A percentile compares a stretch with the other conserved stretches of the same genome.
phyloP scores from a whole-genome alignment of 805 yeast genomes.

The Wickerhamiella bombiphila region DNA sequence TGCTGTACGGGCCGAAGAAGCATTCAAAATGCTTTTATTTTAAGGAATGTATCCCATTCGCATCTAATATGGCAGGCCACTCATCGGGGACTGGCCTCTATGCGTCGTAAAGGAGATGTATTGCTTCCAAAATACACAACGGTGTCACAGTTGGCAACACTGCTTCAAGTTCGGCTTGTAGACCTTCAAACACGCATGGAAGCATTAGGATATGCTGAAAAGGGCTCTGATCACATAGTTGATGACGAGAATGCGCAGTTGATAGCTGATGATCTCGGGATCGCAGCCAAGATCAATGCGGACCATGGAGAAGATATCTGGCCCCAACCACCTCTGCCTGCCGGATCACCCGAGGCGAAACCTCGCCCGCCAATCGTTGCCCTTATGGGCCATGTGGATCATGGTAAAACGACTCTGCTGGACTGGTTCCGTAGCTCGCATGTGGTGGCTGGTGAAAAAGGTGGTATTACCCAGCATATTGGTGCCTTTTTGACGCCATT shows the following conservation, averaged over 20 bases:
- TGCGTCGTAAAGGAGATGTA: constrained; percentile 2
- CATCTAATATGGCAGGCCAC: no score
- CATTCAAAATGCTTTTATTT: no score
- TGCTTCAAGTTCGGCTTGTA: constrained; percentile 50
- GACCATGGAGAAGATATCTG: constrained; percentile 46
- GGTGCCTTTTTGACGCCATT: constrained; percentile 96
- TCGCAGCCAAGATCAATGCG: constrained; percentile 40
- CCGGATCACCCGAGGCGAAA: constrained; percentile 32
- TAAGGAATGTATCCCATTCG: no score
- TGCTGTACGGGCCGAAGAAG: no score
- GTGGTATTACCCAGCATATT: constrained; percentile 95
- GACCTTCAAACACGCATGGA: constrained; percentile 43
- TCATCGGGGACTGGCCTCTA: no score
- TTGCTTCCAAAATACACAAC: constrained; percentile 61
- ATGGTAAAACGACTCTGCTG: constrained; percentile 89
- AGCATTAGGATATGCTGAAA: constrained; percentile 60
- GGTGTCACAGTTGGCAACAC: constrained; percentile 62
- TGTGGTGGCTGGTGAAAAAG: constrained; percentile 72
- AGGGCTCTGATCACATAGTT: constrained; percentile 55
- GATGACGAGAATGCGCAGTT: constrained; percentile 76
- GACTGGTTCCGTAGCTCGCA: constrained; percentile 77
- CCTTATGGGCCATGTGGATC: constrained; percentile 98
- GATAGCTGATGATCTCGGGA: constrained; percentile 81
- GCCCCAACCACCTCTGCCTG: constrained; percentile 35
- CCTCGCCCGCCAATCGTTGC: constrained; percentile 89